Conservation (phyloP, 164 flowering plant species). For the Sextonia rubra region DNA sequence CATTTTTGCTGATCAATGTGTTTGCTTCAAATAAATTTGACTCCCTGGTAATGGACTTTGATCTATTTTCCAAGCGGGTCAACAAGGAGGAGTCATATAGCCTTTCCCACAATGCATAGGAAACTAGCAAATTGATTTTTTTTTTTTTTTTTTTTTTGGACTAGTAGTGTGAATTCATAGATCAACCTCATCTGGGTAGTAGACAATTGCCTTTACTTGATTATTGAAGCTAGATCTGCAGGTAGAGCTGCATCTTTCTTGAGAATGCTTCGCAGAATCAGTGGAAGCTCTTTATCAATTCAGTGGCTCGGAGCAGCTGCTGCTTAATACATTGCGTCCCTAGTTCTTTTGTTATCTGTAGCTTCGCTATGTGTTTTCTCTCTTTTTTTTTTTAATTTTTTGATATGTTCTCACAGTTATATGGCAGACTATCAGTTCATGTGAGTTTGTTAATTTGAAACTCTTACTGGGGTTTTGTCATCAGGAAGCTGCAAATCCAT, state of each 20-base stretch:
- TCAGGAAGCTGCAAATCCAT: constrained; percentile 96
- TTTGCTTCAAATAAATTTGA: too few species aligned
- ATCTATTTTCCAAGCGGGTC: too few species aligned
- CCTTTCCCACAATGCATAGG: too few species aligned
- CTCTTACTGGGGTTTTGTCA: not conserved
- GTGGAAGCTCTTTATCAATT: not conserved
- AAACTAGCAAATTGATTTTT: too few species aligned
- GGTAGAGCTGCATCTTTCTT: not conserved
- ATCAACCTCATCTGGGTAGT: too few species aligned
- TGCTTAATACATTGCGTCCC: not conserved
- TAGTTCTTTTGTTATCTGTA: not conserved
- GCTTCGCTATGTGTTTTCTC: too few species aligned
- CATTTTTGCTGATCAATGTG: too few species aligned
- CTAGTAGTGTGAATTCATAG: too few species aligned
- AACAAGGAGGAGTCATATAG: too few species aligned
- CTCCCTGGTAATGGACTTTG: too few species aligned
- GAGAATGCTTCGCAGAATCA: not conserved
- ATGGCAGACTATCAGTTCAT: not conserved
- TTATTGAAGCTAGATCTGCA: not conserved
- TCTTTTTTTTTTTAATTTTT: too few species aligned
- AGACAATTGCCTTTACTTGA: not conserved
- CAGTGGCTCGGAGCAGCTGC: not conserved
- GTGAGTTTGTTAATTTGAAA: not conserved
- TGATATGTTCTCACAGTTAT: not conserved
- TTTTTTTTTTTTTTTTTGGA: too few species aligned